Evolutionary conservation across 495 filamentous ascomycete genomes (phyloP).

Genomic region (Pseudotulostoma volvatum): DNA sequence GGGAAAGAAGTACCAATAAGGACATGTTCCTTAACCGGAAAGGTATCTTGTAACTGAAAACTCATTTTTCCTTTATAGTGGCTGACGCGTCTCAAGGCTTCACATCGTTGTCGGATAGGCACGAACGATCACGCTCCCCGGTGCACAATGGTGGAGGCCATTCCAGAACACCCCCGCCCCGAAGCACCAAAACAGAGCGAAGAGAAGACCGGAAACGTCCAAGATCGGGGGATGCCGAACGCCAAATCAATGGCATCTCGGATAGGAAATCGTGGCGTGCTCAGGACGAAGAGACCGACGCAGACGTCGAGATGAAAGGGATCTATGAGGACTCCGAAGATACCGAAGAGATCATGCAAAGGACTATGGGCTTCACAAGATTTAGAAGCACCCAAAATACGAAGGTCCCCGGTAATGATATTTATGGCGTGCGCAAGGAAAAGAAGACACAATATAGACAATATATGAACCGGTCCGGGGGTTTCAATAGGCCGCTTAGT

Average conservation of each 20-base stretch:
- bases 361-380: slow-evolving; percentile 71
- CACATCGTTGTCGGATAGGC: slow-evolving; percentile 22
- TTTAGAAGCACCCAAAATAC: slow-evolving; percentile 83
- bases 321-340: slow-evolving; percentile 46
- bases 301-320: slow-evolving; percentile 28
- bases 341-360: slow-evolving; percentile 55
- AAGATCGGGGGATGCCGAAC: slow-evolving; percentile 10
- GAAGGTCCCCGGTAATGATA: slow-evolving; percentile 80
- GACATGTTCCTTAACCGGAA: slow-evolving; percentile 29
- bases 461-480: slow-evolving; percentile 97
- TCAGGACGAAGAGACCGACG: slow-evolving; percentile 21
- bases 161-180: slow-evolving; percentile 22
- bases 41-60: slow-evolving; percentile 14
- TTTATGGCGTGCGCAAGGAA: slow-evolving; percentile 74
- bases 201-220: slow-evolving; percentile 19
- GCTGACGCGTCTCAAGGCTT: slow-evolving; percentile 13
- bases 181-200: slow-evolving; percentile 18
- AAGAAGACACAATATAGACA: slow-evolving; percentile 93
- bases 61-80: neutral
- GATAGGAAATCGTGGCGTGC: slow-evolving; percentile 6
- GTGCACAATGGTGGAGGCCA: slow-evolving; percentile 23
- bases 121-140: slow-evolving; percentile 30
- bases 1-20: slow-evolving; percentile 30
- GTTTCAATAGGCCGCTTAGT: slow-evolving; percentile 84
- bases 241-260: slow-evolving; percentile 14